Evolutionary conservation across 2,329 filamentous ascomycete species (phyloP), one percentile per base, ranked within the genome.

Genomic region (Paraphoma chrysanthemicola): DNA sequence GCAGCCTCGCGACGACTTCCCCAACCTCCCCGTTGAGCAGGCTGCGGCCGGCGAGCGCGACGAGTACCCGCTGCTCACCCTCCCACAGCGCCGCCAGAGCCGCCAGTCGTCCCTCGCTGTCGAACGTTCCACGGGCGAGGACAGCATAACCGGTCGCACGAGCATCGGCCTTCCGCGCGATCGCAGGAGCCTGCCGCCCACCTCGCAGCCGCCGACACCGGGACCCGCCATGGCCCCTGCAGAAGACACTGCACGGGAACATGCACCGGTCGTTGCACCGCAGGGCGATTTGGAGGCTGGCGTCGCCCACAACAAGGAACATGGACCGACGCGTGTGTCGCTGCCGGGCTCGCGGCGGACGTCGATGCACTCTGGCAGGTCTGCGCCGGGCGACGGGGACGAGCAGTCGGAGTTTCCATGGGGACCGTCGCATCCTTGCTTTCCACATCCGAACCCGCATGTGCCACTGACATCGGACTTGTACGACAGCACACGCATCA

Each of bases 371-470:
- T 70, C 69, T 16, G 58, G 59, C 8, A 55, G 56, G 36, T 60
- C 67, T 16, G 58, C 44, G 7, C 51, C 88, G 46, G 76, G 71
- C 12, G 85, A 88, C 48, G 83, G 85, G 53, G 73, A 76, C 57
- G 68, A 68, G 45, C 65, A 54, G 0, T 77, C 74, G 12, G 90
- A 90, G 60, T 87, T 92, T 49, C 87, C 92, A 77, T 99, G 95
- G 95, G 94, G 95, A 0, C 93, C 93, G 12, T 88, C 90, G 41
- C 95, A 99, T 74, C 94, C 95, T 4, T 99, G 95, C 76, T 98
- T 89, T 73, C 95, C 95, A 47, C 95, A 98, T 72, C 81, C 92
- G 39, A 98, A 98, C 71, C 91, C 93, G 0, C 93, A 99, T 75
- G 94, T 97, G 6, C 88, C 93, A 0, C 73, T 91, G 10, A 83